phyloP scores from a whole-genome alignment of 768 basidiomycete genomes.

The Boletus bicolor region DNA sequence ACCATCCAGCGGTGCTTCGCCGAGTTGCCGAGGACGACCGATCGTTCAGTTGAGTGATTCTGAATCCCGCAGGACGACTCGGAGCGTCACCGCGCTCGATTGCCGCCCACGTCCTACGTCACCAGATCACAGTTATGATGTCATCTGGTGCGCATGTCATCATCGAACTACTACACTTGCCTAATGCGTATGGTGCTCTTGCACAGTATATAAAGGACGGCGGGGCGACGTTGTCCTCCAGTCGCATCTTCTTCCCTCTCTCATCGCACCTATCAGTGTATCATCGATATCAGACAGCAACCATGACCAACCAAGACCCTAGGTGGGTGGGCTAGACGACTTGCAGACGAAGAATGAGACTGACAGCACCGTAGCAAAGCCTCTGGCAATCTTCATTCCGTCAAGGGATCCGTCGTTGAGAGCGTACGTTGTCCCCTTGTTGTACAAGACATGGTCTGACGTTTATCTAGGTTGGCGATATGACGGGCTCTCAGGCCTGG shows the following conservation, averaged over 20 bases:
- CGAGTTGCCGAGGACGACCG: not conserved
- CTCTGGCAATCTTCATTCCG: constrained; percentile 35
- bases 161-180: constrained; percentile 21
- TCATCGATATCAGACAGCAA: not conserved
- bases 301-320: constrained; percentile 24
- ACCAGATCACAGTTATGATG: constrained; percentile 25
- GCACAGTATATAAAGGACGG: constrained; percentile 27
- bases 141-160: constrained; percentile 26
- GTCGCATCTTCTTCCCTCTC: constrained; percentile 7
- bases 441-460: not conserved
- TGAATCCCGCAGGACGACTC: not conserved
- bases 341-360: not conserved
- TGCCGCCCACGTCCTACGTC: constrained; percentile 20
- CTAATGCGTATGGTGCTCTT: constrained; percentile 27
- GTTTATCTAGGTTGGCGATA: constrained; percentile 37
- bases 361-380: constrained; percentile 28
- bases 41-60: not conserved
- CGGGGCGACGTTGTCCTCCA: not conserved
- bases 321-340: constrained; percentile 20
- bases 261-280: not conserved
- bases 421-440: constrained; percentile 18
- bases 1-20: not conserved
- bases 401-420: constrained; percentile 37
- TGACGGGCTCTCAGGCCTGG: constrained; percentile 44
- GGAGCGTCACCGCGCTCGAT: constrained; percentile 6